Percentiles rank a stretch among this genome's conserved stretches.
These are phyloP conservation scores for Aureobasidium sp. DNA, from an alignment of 2,329 filamentous ascomycete genomes.

Conservation along the genomic window DNA sequence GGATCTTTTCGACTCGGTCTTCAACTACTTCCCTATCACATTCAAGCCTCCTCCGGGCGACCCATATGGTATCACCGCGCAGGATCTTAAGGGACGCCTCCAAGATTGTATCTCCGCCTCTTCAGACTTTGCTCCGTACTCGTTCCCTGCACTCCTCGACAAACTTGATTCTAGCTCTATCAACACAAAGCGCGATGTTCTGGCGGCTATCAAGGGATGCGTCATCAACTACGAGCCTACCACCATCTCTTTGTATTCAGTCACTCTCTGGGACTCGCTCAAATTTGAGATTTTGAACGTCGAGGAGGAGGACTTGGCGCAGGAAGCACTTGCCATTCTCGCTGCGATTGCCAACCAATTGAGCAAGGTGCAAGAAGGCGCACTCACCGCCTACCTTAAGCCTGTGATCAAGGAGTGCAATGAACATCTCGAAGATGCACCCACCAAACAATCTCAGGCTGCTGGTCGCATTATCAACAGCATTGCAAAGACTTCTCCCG, in stretches of 20 bases:
- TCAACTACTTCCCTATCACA: constrained; percentile 65
- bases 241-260: constrained; percentile 53
- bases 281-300: constrained; percentile 62
- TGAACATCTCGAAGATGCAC: constrained; percentile 58
- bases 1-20: constrained; percentile 57
- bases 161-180: constrained; percentile 61
- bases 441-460: constrained; percentile 59
- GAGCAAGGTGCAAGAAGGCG: constrained; percentile 38
- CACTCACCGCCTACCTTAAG: constrained; percentile 46
- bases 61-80: constrained; percentile 60
- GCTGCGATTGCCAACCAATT: constrained; percentile 48
- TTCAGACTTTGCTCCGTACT: constrained; percentile 53
- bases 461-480: constrained; percentile 52
- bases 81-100: constrained; percentile 56
- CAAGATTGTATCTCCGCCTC: constrained; percentile 56
- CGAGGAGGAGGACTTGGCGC: constrained; percentile 56
- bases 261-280: constrained; percentile 58
- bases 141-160: constrained; percentile 58
- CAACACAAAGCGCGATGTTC: constrained; percentile 60
- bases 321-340: constrained; percentile 48
- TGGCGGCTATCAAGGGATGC: constrained; percentile 54
- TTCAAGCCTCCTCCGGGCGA: constrained; percentile 62
- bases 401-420: constrained; percentile 59
- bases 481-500: constrained; percentile 45
- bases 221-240: constrained; percentile 49